Percentiles rank a stretch among this genome's conserved stretches.
Evolutionary conservation across 2,329 filamentous ascomycete genomes (phyloP).

Genomic region (Fusarium devonianum): DNA sequence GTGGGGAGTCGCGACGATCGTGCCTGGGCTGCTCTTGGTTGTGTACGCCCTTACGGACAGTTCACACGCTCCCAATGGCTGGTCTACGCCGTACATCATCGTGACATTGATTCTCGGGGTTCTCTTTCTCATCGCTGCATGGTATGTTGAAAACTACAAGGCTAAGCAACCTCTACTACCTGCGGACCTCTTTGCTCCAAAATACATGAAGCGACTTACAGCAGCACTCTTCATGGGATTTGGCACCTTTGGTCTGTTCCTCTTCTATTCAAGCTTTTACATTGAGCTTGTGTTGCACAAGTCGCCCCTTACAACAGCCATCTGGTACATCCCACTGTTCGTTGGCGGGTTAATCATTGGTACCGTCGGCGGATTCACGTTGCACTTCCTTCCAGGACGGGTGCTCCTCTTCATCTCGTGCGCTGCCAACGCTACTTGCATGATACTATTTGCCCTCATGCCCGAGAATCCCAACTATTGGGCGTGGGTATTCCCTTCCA

Average conservation of each 20-base stretch:
- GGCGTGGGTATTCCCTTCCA: conserved; percentile 68
- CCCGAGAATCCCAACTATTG: conserved; percentile 64
- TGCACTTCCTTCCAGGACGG: conserved; percentile 63
- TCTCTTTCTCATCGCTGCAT: conserved; percentile 58
- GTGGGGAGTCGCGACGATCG: conserved; percentile 61
- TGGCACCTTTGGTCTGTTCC: conserved; percentile 66
- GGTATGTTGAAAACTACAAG: conserved; percentile 70
- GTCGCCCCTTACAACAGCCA: conserved; percentile 61
- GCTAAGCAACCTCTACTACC: conserved; percentile 68
- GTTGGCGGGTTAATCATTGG: conserved; percentile 66
- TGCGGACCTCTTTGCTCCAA: conserved; percentile 62
- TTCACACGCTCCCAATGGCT: conserved; percentile 66
- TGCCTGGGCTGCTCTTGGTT: conserved; percentile 66
- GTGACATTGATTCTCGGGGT: conserved; percentile 65
- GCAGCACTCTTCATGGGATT: conserved; percentile 58
- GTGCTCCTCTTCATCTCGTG: conserved; percentile 61
- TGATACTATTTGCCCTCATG: conserved; percentile 63
- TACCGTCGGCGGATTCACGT: conserved; percentile 59
- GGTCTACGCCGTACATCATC: conserved; percentile 72
- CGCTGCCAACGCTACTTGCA: conserved; percentile 57
- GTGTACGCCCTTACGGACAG: conserved; percentile 74
- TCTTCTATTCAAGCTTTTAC: conserved; percentile 71
- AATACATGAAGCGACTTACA: conserved; percentile 65
- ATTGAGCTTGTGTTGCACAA: conserved; percentile 61
- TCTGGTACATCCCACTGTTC: conserved; percentile 66